A percentile compares a stretch with the other conserved stretches of the same genome.
These are phyloP conservation scores for Melaleuca alternifolia DNA, from an alignment of 345 rosid genomes.

Conservation along the genomic window DNA sequence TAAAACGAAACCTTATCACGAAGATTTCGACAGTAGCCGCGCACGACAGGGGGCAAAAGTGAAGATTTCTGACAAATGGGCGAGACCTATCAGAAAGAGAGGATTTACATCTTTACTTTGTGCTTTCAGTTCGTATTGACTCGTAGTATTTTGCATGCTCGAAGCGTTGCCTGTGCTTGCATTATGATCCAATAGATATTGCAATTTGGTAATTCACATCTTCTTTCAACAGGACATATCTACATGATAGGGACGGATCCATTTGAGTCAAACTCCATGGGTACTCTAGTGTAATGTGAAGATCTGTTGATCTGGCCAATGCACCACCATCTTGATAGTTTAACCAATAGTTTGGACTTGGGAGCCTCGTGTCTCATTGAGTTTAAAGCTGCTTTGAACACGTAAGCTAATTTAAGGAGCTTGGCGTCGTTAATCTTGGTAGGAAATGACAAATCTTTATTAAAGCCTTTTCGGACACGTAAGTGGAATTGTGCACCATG, in stretches of 20 bases:
- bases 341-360: no score
- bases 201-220: background rate
- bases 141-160: background rate
- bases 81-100: background rate
- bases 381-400: background rate
- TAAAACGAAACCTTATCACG: no score
- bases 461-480: background rate
- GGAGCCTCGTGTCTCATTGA: background rate
- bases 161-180: background rate
- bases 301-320: background rate
- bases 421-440: background rate
- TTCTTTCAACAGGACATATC: rapidly evolving
- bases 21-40: no score
- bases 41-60: no score
- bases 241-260: background rate
- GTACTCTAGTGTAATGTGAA: background rate
- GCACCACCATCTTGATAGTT: no score
- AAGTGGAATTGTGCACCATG: background rate
- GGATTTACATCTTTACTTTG: background rate
- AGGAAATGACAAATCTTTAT: background rate
- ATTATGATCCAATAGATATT: background rate
- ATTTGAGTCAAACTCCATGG: background rate
- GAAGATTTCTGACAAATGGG: background rate
- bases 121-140: background rate
- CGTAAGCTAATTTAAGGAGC: background rate